Evolutionary conservation across 2,329 filamentous ascomycete species (phyloP), one percentile per base, ranked within the genome.

Genomic region (Raffaelea deltoideospora): DNA sequence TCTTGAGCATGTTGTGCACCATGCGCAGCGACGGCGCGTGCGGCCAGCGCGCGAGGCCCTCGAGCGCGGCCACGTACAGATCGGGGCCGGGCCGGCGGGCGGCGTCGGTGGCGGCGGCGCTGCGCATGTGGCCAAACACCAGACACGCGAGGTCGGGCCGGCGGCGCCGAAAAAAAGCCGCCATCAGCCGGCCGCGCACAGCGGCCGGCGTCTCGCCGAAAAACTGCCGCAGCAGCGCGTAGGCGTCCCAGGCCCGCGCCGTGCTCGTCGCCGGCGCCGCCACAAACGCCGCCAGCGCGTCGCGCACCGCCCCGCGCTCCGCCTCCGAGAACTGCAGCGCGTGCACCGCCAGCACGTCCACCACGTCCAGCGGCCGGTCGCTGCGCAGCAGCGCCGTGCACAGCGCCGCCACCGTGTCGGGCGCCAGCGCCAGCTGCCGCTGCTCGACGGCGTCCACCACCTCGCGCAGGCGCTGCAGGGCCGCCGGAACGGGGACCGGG

Each of bases 61-160:
- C 72, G 39, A 96, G 79, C 43, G 78, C 87, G 24, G 67, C 60
- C 4, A 83, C 69, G 51, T 98, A 98, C 5, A 80, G 81, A 31
- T 83, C 76, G 10, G 71, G 57, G 3, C 66, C 77, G 0, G 90
- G 85, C 1, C 79, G 72, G 18, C 73, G 70, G 2, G 62, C 58
- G 3, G 60, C 59, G 39, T 77, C 72, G 19, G 69, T 65, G 44
- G 86, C 78, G 19, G 69, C 65, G 44, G 86, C 78, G 35, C 79
- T 69, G n/a, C 86, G 80, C 87, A 96, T 96, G 53, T 95, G 84
- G 13, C 82, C 82, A 56, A 98, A 95, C 24, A 93, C 76, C 43
- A 86, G 69, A 33, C 75, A 76, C 3, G 83, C 87, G 69, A 95
- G 86, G 49, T 96, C 87, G 11, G 83, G 68, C 10, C 86, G 75